Evolutionary conservation across 2,329 filamentous ascomycete genomes (phyloP).

Genomic region (Davidsoniella virescens): DNA sequence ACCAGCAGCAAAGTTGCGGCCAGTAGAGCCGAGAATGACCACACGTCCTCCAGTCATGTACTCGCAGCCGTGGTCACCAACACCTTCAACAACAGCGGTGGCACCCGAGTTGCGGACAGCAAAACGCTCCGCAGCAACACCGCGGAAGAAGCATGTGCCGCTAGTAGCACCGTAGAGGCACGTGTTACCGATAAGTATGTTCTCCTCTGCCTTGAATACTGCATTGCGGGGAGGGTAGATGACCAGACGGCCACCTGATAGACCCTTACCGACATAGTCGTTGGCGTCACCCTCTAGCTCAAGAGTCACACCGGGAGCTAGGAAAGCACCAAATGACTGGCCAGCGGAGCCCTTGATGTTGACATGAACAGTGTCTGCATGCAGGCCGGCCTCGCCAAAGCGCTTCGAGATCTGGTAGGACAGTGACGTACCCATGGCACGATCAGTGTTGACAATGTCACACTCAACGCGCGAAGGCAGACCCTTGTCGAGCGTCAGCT

Average conservation of each 20-base stretch:
- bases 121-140: constrained; percentile 90
- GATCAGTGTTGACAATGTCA: constrained; percentile 92
- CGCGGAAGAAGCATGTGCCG: constrained; percentile 90
- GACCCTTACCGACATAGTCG: constrained; percentile 91
- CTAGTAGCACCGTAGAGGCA: constrained; percentile 88
- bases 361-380: constrained; percentile 84
- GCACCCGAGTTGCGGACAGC: constrained; percentile 93
- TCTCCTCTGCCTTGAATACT: constrained; percentile 92
- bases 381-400: constrained; percentile 76
- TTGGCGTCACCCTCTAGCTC: constrained; percentile 94
- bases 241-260: constrained; percentile 84
- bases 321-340: constrained; percentile 89
- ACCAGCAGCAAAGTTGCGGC: constrained; percentile 92
- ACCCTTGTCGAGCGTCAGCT: constrained; percentile 87
- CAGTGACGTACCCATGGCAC: constrained; percentile 79
- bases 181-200: constrained; percentile 82
- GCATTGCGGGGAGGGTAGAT: constrained; percentile 82
- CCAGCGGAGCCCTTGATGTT: constrained; percentile 94
- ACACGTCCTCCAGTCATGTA: constrained; percentile 97
- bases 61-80: constrained; percentile 92
- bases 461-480: constrained; percentile 86
- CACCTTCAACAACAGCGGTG: constrained; percentile 87
- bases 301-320: constrained; percentile 82
- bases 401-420: constrained; percentile 92
- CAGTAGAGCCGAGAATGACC: constrained; percentile 71